These are phyloP conservation scores for Tricholoma hemisulphureum DNA, from an alignment of 768 basidiomycete species.

Conservation along the genomic window DNA sequence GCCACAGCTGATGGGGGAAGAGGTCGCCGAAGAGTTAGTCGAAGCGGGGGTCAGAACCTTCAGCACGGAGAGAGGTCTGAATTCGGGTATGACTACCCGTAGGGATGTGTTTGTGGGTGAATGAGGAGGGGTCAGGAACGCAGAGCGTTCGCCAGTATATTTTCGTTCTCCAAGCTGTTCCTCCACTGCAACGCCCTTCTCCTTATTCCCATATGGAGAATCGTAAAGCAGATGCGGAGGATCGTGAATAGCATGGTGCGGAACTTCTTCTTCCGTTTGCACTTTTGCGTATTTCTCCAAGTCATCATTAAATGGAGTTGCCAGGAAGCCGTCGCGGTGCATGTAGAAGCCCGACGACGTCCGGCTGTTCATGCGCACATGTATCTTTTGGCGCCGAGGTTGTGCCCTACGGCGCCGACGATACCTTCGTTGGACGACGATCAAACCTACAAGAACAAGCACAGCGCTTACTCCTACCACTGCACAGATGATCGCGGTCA, in stretches of 20 bases:
- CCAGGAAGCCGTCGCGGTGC: too few species aligned
- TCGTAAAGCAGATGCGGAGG: too few species aligned
- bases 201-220: background rate
- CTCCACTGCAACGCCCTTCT: background rate
- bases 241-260: background rate
- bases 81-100: slow-evolving; percentile 1
- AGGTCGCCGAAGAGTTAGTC: too few species aligned
- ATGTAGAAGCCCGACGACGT: too few species aligned
- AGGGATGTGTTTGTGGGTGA: too few species aligned
- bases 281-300: too few species aligned
- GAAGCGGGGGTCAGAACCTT: too few species aligned
- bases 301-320: too few species aligned
- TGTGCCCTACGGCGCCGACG: background rate
- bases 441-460: background rate
- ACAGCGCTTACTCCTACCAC: background rate
- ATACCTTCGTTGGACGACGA: background rate
- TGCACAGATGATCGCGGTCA: background rate
- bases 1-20: too few species aligned
- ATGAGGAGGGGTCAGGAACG: background rate
- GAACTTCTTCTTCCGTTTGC: too few species aligned
- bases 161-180: too few species aligned
- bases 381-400: background rate
- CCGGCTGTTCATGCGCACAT: too few species aligned
- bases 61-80: background rate
- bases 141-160: background rate